Evolutionary conservation across 345 rosid genomes (phyloP).

Genomic region (Zanthoxylum bungeanum): DNA sequence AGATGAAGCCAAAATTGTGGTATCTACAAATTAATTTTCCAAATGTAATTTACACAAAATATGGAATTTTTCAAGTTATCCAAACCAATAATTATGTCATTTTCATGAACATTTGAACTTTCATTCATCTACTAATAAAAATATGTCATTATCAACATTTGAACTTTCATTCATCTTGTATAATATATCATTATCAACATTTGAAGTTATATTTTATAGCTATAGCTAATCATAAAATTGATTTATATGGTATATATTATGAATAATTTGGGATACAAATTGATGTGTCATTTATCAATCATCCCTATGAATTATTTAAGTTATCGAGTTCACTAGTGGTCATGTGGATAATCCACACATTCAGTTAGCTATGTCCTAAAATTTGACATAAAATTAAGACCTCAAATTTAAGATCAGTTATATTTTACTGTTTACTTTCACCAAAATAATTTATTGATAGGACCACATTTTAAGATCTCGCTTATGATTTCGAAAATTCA

Average conservation of each 20-base stretch:
- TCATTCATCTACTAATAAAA: not conserved
- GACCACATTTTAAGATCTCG: too few species aligned
- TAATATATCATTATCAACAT: not conserved
- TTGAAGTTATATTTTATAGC: too few species aligned
- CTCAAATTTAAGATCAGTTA: too few species aligned
- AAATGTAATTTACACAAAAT: not conserved
- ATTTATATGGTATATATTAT: too few species aligned
- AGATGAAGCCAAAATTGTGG: not conserved
- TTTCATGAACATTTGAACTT: not conserved
- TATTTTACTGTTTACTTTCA: too few species aligned
- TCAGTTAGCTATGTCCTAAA: too few species aligned
- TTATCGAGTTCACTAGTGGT: too few species aligned
- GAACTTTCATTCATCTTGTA: not conserved
- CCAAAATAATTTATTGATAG: too few species aligned
- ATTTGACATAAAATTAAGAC: too few species aligned
- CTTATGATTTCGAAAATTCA: too few species aligned
- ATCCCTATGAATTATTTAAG: not conserved
- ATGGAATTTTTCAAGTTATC: not conserved
- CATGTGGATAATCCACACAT: too few species aligned
- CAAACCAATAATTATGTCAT: not conserved
- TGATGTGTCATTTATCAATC: accelerated
- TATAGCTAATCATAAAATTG: too few species aligned
- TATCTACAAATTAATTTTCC: not conserved
- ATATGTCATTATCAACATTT: not conserved
- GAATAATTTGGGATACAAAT: not conserved